These are phyloP conservation scores for Houttuynia cordata DNA, from an alignment of 164 flowering plant genomes.

Conservation along the genomic window DNA sequence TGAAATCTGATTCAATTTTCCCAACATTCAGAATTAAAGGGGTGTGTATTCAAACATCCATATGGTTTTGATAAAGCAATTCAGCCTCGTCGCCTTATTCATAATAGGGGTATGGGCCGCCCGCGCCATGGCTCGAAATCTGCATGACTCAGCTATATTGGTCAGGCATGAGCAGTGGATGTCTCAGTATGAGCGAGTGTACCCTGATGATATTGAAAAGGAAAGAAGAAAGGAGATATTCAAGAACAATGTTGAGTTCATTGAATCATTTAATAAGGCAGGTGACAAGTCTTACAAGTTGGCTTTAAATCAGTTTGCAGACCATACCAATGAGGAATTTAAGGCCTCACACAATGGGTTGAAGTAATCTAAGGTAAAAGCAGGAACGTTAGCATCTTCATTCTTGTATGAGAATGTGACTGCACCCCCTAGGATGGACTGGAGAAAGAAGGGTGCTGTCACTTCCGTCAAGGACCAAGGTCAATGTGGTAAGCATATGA, in stretches of 20 bases:
- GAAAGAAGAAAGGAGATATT: neutral
- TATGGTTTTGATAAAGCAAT: neutral
- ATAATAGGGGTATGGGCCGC: neutral
- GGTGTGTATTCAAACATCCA: neutral
- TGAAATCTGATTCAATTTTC: no score
- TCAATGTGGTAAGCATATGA: constrained; percentile 21
- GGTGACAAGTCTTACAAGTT: constrained; percentile 12
- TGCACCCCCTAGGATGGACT: constrained; percentile 18
- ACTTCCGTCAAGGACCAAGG: constrained; percentile 35
- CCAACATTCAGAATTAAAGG: no score
- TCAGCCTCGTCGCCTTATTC: neutral
- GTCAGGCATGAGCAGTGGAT: neutral
- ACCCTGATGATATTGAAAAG: neutral
- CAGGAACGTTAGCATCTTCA: neutral
- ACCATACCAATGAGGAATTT: constrained; percentile 30
- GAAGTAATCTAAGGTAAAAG: neutral
- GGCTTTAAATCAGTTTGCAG: constrained; percentile 23
- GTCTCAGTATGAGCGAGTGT: neutral
- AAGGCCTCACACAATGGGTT: constrained; percentile 6
- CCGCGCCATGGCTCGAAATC: neutral
- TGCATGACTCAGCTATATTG: neutral
- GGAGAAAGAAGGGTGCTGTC: constrained; percentile 32
- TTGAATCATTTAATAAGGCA: neutral
- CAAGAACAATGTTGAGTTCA: neutral
- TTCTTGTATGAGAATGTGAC: neutral